A percentile compares a stretch with the other conserved stretches of the same genome.
Evolutionary conservation across 768 basidiomycete species (phyloP).

Genomic region (Lyophyllum atratum): DNA sequence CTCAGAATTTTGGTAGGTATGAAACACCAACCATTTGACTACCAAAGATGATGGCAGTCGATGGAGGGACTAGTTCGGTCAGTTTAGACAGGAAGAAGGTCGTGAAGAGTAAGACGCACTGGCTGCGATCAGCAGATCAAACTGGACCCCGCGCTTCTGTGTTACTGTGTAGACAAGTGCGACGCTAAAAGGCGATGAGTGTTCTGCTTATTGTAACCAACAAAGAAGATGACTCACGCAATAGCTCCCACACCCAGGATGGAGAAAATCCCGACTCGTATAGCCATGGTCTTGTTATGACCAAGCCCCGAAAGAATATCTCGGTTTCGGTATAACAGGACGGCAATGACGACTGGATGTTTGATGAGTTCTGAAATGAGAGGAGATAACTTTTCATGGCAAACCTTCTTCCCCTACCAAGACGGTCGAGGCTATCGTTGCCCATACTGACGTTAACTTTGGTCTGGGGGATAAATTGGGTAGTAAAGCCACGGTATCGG

Average conservation of each 20-base stretch:
- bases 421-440: conserved; percentile 20
- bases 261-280: conserved; percentile 30
- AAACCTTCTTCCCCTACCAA: conserved; percentile 28
- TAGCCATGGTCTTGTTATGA: conserved; percentile 28
- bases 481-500: neutral
- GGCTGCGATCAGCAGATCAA: conserved; percentile 29
- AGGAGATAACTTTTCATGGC: neutral
- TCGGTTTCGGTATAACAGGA: conserved; percentile 27
- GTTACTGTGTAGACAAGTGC: conserved; percentile 27
- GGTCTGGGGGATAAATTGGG: conserved; percentile 16
- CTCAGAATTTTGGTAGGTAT: neutral
- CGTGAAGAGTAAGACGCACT: conserved; percentile 16
- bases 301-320: conserved; percentile 23
- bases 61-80: conserved; percentile 22
- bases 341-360: conserved; percentile 22
- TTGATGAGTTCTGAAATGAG: neutral
- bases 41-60: conserved; percentile 30
- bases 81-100: neutral
- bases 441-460: conserved; percentile 27
- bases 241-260: conserved; percentile 19
- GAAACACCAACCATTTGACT: conserved; percentile 24
- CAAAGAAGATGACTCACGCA: conserved; percentile 8
- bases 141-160: conserved; percentile 22
- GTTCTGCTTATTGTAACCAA: neutral
- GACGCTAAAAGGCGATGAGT: conserved; percentile 17